phyloP scores from a whole-genome alignment of 306 rosid species.

The Lathyrus tuberosus region DNA sequence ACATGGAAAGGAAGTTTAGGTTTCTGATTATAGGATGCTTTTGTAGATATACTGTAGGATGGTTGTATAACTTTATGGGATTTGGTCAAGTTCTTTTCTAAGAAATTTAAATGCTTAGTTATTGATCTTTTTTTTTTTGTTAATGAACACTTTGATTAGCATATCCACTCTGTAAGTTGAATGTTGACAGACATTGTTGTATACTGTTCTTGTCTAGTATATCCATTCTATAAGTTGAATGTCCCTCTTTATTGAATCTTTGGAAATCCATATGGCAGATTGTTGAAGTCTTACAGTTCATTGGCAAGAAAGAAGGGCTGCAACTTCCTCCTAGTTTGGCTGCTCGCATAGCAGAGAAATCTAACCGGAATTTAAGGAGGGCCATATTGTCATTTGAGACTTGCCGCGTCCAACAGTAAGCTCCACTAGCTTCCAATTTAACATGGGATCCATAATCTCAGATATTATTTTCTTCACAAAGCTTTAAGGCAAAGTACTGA shows the following conservation, averaged over 20 bases:
- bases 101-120: neutral
- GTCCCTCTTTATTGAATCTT: conserved; percentile 23
- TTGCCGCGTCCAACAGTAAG: conserved; percentile 93
- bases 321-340: conserved; percentile 80
- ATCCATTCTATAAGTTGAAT: conserved; percentile 27
- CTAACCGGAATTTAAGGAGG: conserved; percentile 88
- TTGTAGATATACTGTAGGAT: conserved; percentile 2
- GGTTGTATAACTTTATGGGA: conserved; percentile 6
- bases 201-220: conserved; percentile 5
- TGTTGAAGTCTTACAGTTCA: conserved; percentile 68
- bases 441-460: conserved; percentile 25
- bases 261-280: conserved; percentile 54
- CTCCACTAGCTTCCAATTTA: conserved; percentile 27
- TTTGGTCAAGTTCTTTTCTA: neutral
- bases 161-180: conserved; percentile 25
- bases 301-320: conserved; percentile 88
- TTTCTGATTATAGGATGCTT: conserved; percentile 1
- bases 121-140: neutral
- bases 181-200: conserved; percentile 10
- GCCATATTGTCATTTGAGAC: conserved; percentile 89
- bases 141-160: neutral
- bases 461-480: conserved; percentile 13
- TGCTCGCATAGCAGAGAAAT: conserved; percentile 82
- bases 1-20: conserved; percentile 7
- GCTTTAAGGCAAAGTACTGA: conserved; percentile 34